A percentile compares a stretch with the other conserved stretches of the same genome.
phyloP scores from a whole-genome alignment of 495 filamentous ascomycete genomes.

The Hapsidospora chrysogenum region DNA sequence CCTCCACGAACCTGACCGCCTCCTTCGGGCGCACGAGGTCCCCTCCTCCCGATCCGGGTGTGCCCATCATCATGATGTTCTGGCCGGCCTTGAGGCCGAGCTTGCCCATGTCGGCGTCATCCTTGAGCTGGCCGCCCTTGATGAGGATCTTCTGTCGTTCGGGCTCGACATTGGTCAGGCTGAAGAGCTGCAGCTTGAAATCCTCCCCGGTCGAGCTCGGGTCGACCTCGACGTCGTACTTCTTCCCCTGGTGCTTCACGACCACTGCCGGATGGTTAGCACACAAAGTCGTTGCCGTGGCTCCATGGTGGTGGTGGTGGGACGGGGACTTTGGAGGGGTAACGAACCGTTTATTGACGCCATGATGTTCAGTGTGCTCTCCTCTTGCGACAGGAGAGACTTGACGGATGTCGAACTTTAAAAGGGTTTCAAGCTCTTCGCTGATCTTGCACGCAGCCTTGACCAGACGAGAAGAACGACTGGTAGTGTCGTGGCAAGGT shows the following conservation, averaged over 20 bases:
- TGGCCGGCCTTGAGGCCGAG: slow-evolving; percentile 75
- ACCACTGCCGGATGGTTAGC: slow-evolving; percentile 39
- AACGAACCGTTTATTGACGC: slow-evolving; percentile 3
- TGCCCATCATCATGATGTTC: slow-evolving; percentile 94
- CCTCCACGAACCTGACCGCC: slow-evolving; percentile 75
- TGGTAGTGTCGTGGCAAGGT: no score
- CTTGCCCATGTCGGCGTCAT: slow-evolving; percentile 75
- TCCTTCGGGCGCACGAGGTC: slow-evolving; percentile 62
- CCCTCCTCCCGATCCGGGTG: slow-evolving; percentile 47
- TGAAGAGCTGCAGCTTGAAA: slow-evolving; percentile 90
- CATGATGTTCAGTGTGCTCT: slow-evolving; percentile 2
- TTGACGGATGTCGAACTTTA: background rate
- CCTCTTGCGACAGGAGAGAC: no score
- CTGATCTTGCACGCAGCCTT: background rate
- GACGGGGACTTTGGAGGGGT: background rate
- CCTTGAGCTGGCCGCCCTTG: slow-evolving; percentile 87
- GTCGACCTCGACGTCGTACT: slow-evolving; percentile 85
- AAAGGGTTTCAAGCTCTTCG: background rate
- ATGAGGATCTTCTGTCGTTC: slow-evolving; percentile 90
- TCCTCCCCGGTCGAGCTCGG: slow-evolving; percentile 69
- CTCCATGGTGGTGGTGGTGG: background rate
- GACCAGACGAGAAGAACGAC: background rate
- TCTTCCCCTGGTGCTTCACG: slow-evolving; percentile 89
- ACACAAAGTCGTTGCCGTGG: background rate
- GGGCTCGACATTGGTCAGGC: slow-evolving; percentile 87